Conservation (phyloP, 129 eudicot species). For the Calendula officinalis region DNA sequence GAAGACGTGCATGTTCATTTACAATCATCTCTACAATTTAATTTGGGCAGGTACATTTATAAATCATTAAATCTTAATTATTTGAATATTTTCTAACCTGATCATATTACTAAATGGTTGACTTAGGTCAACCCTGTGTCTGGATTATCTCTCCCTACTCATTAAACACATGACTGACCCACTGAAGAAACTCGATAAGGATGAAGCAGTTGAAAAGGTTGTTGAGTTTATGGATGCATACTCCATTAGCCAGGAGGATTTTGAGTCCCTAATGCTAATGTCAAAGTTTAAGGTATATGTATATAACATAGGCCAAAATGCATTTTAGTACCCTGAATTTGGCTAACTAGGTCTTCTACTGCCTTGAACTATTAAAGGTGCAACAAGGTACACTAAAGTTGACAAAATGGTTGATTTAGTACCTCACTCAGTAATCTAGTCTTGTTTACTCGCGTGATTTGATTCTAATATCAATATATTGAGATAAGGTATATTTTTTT, state of each 20-base stretch:
- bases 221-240: slow-evolving; percentile 93
- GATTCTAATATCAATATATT: too few species aligned
- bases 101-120: slow-evolving; percentile 17
- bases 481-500: too few species aligned
- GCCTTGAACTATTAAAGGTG: too few species aligned
- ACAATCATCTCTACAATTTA: slow-evolving; percentile 72
- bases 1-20: slow-evolving; percentile 94
- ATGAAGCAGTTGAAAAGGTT: slow-evolving; percentile 94
- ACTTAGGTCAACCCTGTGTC: slow-evolving; percentile 68
- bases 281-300: slow-evolving; percentile 87
- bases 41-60: slow-evolving; percentile 61
- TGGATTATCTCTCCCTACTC: slow-evolving; percentile 75
- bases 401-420: too few species aligned
- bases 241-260: slow-evolving; percentile 91
- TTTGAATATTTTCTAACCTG: not conserved
- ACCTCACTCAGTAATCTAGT: too few species aligned
- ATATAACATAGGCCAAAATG: too few species aligned
- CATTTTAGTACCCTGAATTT: too few species aligned
- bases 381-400: too few species aligned
- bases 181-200: slow-evolving; percentile 70
- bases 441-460: too few species aligned
- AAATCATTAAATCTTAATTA: too few species aligned
- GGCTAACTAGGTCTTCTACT: too few species aligned
- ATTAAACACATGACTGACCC: slow-evolving; percentile 85
- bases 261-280: slow-evolving; percentile 60